Evolutionary conservation across 257 asterid genomes (phyloP), one percentile per base, ranked within the genome.

Genomic region (Gynochthodes officinalis): DNA sequence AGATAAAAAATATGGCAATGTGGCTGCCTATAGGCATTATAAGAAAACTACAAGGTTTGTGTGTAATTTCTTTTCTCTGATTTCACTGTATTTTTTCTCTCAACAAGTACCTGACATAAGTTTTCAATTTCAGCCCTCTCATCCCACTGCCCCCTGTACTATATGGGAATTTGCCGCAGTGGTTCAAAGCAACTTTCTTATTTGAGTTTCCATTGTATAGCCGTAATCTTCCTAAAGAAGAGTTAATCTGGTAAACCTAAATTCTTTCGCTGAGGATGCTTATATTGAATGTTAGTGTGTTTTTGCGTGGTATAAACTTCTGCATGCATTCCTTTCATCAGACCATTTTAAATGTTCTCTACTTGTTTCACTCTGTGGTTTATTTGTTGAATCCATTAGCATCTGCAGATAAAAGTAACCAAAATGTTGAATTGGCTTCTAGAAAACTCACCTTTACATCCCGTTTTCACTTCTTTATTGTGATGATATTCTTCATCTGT

Each of bases 151-250:
- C 99, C n/a, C 94, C 98, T 66, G 84, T 78, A n/a, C 35, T 95
- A 23, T 92, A 90, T 21, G 98, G 89, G 42, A 78, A 72, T 37
- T 75, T 89, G 75, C 98, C 99, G 6, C 72, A 75, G 21, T 95
- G 97, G 97, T 73, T 92, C 76, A 90, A 90, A 78, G 44, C 87
- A 50, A 69, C 82, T 4, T 84, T 92, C 78, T 85, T 95, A 49
- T 89, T 95, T 19, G 98, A 95, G 87, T 85, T 90, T 72, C 99
- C 99, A 69, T 71, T 92, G 49, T 95, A 95, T 75, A 95, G 83
- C 80, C 96, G 88, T 65, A 77, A 74, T 79, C 89, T 95, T 60
- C 89, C 97, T 52, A 89, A 52, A 74, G 92, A 84, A 77, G 84
- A 71, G 66, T n/a, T 54, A 61, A 84, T 74, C 91, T 91, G 96